phyloP scores from a whole-genome alignment of 169 alveolate genomes.

The Plasmodium reichenowi region DNA sequence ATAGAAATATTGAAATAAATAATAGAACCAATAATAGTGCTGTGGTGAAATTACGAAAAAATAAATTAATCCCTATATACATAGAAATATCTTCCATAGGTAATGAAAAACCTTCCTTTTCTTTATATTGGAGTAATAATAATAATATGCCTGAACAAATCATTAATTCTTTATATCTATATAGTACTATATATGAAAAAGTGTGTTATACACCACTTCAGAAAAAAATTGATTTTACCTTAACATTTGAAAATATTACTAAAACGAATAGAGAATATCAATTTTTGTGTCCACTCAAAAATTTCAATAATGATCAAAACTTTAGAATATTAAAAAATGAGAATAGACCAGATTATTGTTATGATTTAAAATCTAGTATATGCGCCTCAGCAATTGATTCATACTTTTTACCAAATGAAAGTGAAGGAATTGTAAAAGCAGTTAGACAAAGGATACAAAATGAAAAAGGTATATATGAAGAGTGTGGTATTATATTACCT shows the following conservation, averaged over 20 bases:
- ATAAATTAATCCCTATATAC: conserved; percentile 34
- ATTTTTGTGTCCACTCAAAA: conserved; percentile 55
- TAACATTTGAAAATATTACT: conserved; percentile 43
- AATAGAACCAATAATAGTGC: conserved; percentile 17
- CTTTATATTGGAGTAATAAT: conserved; percentile 55
- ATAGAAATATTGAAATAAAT: conserved; percentile 8
- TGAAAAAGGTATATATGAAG: conserved; percentile 30
- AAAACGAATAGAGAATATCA: conserved; percentile 43
- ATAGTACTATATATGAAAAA: conserved; percentile 62
- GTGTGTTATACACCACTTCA: conserved; percentile 33
- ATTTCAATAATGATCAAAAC: neutral
- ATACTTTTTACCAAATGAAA: conserved; percentile 23
- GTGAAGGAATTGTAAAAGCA: conserved; percentile 46
- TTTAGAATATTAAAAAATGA: neutral
- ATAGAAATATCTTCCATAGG: conserved; percentile 53
- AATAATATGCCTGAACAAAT: conserved; percentile 53
- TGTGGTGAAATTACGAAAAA: conserved; percentile 25
- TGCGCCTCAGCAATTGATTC: conserved; percentile 56
- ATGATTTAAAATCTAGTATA: conserved; percentile 27
- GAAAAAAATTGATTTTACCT: conserved; percentile 48
- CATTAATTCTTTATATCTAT: conserved; percentile 46
- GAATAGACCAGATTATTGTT: conserved; percentile 10
- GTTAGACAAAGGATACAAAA: conserved; percentile 16
- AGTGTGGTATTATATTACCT: conserved; percentile 54
- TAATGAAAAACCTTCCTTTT: conserved; percentile 35